Conservation (phyloP, 495 filamentous ascomycete species). For the Penicillium riverlandense region DNA sequence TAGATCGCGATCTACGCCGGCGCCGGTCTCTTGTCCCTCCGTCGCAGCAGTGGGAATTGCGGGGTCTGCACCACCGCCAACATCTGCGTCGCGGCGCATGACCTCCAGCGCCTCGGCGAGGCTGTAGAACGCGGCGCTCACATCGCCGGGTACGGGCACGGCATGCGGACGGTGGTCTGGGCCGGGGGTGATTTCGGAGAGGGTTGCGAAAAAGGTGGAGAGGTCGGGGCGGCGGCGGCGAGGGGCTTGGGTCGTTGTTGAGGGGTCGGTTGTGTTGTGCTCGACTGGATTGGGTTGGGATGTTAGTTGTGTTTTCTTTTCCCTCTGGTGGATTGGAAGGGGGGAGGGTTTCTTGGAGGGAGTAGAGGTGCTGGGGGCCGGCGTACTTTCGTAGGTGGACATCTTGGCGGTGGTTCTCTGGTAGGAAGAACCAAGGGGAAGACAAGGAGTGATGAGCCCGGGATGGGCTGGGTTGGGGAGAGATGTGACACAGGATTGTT, state of each 20-base stretch:
- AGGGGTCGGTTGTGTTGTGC: conserved; percentile 57
- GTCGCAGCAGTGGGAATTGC: conserved; percentile 1
- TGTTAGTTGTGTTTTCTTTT: background rate
- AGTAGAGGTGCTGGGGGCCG: too few species aligned
- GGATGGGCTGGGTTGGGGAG: conserved; percentile 2
- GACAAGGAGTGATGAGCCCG: conserved; percentile 8
- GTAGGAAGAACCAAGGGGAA: conserved; percentile 1
- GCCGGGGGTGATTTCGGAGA: conserved; percentile 54
- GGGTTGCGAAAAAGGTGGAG: conserved; percentile 76
- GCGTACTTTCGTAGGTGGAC: conserved; percentile 51
- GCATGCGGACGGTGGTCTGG: conserved; percentile 47
- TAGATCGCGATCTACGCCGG: conserved; percentile 29
- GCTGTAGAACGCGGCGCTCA: conserved; percentile 54
- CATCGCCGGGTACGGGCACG: conserved; percentile 64
- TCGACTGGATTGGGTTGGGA: conserved; percentile 53
- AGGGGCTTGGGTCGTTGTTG: conserved; percentile 18
- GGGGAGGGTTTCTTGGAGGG: background rate
- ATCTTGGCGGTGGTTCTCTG: conserved; percentile 21
- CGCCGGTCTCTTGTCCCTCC: conserved; percentile 6
- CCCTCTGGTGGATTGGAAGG: background rate
- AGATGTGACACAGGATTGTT: conserved; percentile 1
- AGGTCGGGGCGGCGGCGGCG: conserved; percentile 68
- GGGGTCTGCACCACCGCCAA: too few species aligned
- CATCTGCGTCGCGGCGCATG: conserved; percentile 31
- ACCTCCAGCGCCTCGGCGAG: conserved; percentile 52